Evolutionary conservation across 352 stramenopile genomes (phyloP).

Genomic region (Phytophthora agathidicida): DNA sequence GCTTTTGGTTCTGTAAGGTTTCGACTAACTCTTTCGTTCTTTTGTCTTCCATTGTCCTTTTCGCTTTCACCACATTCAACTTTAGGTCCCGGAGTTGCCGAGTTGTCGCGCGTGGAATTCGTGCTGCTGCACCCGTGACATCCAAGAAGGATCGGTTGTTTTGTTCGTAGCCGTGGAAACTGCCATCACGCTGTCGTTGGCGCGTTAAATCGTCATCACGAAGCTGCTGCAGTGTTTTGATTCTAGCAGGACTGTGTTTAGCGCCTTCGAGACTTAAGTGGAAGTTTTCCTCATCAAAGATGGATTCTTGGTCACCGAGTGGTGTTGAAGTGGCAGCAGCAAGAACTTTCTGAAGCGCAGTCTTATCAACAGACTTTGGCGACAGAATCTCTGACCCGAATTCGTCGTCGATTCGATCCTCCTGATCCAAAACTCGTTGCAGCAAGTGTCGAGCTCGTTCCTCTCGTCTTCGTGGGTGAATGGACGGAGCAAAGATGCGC

Average conservation of each 20-base stretch:
- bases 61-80: constrained; percentile 18
- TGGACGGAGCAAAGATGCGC: constrained; percentile 15
- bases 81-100: constrained; percentile 33
- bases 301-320: constrained; percentile 5
- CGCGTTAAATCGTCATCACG: constrained; percentile 12
- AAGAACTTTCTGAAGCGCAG: constrained; percentile 16
- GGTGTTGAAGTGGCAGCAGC: background rate
- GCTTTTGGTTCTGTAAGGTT: constrained; percentile 37
- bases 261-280: constrained; percentile 16
- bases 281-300: constrained; percentile 16
- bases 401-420: background rate
- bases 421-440: constrained; percentile 31
- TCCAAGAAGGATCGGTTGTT: constrained; percentile 23
- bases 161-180: constrained; percentile 35
- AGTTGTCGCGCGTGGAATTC: constrained; percentile 34
- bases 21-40: constrained; percentile 31
- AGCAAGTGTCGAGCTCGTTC: constrained; percentile 45
- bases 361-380: background rate
- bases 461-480: constrained; percentile 41
- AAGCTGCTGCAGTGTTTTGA: constrained; percentile 10
- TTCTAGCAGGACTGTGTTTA: constrained; percentile 4
- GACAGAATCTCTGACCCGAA: background rate
- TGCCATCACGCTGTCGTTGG: constrained; percentile 16
- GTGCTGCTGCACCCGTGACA: constrained; percentile 29
- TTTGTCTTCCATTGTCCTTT: constrained; percentile 24